Evolutionary conservation across 2,329 filamentous ascomycete genomes (phyloP).

Genomic region (Diplodia corticola): DNA sequence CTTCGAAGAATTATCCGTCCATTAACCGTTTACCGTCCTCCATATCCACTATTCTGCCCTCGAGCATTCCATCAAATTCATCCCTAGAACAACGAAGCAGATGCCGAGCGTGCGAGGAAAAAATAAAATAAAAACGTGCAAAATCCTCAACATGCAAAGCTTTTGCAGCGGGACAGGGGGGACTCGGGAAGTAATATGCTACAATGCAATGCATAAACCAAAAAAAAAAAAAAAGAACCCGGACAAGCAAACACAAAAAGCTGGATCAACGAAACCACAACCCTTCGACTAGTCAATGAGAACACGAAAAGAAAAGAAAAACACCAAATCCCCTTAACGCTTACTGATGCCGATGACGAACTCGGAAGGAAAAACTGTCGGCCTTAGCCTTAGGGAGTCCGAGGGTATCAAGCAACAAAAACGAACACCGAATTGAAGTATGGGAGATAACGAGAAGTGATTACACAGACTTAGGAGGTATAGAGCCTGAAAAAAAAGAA

Average conservation of each 20-base stretch:
- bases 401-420: slow-evolving; percentile 20
- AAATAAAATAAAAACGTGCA: background rate
- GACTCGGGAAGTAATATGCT: slow-evolving; percentile 5
- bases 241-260: background rate
- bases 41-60: background rate
- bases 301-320: background rate
- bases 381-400: background rate
- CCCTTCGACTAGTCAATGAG: background rate
- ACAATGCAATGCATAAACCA: slow-evolving; percentile 2
- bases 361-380: slow-evolving; percentile 10
- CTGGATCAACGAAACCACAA: background rate
- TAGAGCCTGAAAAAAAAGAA: slow-evolving; percentile 5
- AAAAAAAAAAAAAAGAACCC: no score
- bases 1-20: background rate
- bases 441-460: background rate
- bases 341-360: slow-evolving; percentile 16
- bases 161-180: background rate
- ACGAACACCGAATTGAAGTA: background rate
- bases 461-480: slow-evolving; percentile 18
- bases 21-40: slow-evolving; percentile 8
- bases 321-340: background rate
- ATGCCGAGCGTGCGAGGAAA: background rate
- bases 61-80: background rate
- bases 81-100: background rate
- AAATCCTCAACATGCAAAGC: background rate